Evolutionary conservation across 2,329 filamentous ascomycete species (phyloP).

Genomic region (Pseudocercospora musae): DNA sequence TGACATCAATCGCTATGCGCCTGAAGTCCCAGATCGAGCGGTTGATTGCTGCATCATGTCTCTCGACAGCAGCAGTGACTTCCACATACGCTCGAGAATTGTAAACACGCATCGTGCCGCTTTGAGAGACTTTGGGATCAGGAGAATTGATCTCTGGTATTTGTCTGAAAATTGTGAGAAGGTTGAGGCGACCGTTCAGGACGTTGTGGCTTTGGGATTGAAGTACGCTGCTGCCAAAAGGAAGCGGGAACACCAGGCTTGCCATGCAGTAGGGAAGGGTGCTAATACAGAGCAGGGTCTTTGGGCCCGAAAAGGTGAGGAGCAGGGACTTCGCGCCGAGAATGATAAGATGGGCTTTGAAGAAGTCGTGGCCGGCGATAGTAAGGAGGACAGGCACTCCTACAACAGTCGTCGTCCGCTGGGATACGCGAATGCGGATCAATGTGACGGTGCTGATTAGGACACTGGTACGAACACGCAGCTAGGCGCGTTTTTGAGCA

Average conservation of each 20-base stretch:
- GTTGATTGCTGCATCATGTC: background rate
- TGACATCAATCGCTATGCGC: background rate
- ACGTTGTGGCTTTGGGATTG: background rate
- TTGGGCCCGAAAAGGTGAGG: background rate
- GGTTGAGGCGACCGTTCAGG: background rate
- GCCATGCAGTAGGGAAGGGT: background rate
- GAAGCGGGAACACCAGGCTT: background rate
- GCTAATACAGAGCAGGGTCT: background rate
- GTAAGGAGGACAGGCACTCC: background rate
- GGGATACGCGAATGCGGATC: background rate
- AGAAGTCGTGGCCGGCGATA: background rate
- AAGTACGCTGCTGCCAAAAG: background rate
- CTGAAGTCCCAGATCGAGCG: background rate
- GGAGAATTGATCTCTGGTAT: background rate
- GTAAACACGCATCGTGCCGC: background rate
- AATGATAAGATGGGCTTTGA: background rate
- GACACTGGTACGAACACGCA: too few relatives aligned
- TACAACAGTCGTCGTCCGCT: background rate
- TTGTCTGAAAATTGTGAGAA: background rate
- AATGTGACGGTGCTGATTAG: too few relatives aligned
- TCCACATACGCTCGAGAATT: background rate
- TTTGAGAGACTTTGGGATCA: background rate
- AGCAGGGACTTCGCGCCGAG: background rate
- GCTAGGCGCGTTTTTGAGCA: too few relatives aligned
- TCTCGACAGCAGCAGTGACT: background rate